A percentile compares a stretch with the other conserved stretches of the same genome.
Conservation (phyloP, 495 filamentous ascomycete species). For the Aspergillus conjunctus region DNA sequence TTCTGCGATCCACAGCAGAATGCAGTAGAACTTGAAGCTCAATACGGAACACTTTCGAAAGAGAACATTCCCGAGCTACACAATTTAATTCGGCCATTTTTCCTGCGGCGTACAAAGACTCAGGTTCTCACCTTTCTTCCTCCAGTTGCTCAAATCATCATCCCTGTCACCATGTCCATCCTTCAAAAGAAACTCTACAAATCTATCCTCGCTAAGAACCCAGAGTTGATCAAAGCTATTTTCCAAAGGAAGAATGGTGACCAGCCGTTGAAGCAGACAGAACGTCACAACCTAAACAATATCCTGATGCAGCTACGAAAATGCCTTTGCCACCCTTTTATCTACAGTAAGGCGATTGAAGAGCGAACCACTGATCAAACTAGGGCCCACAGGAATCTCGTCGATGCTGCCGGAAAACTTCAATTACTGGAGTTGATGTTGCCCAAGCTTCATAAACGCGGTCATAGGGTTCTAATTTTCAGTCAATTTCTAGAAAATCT, state of each 20-base stretch:
- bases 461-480: slow-evolving; percentile 92
- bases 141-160: slow-evolving; percentile 89
- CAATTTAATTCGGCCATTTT: slow-evolving; percentile 80
- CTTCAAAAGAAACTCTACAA: slow-evolving; percentile 95
- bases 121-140: slow-evolving; percentile 88
- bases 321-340: slow-evolving; percentile 92
- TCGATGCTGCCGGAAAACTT: slow-evolving; percentile 91
- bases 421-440: slow-evolving; percentile 85
- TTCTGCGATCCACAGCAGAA: slow-evolving; percentile 76
- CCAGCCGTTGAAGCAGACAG: slow-evolving; percentile 56
- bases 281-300: slow-evolving; percentile 82
- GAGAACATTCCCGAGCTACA: slow-evolving; percentile 83
- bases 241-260: slow-evolving; percentile 60
- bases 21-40: slow-evolving; percentile 69
- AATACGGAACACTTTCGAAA: slow-evolving; percentile 72
- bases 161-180: slow-evolving; percentile 89
- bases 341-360: slow-evolving; percentile 87
- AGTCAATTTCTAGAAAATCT: slow-evolving; percentile 92
- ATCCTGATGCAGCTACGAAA: slow-evolving; percentile 95
- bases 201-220: slow-evolving; percentile 86
- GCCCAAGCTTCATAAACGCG: slow-evolving; percentile 83
- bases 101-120: slow-evolving; percentile 81
- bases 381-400: slow-evolving; percentile 71
- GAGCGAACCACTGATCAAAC: slow-evolving; percentile 60
- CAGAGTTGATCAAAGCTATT: slow-evolving; percentile 84